Percentiles rank a stretch among this genome's conserved stretches.
phyloP scores from a whole-genome alignment of 2,329 filamentous ascomycete species.

The Fusarium sp. region DNA sequence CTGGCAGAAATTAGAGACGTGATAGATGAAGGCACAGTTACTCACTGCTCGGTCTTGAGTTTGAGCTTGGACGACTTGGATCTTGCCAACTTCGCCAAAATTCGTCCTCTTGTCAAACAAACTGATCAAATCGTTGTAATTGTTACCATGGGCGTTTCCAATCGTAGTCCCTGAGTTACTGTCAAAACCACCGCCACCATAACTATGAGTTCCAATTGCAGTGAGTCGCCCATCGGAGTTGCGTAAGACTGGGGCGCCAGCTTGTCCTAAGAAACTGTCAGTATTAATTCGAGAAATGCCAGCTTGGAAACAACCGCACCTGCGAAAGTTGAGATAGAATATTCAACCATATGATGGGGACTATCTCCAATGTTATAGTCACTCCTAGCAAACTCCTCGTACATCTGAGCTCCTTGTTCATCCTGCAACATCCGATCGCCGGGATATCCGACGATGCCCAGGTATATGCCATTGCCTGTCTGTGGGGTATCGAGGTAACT shows the following conservation, averaged over 20 bases:
- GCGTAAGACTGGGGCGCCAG: slow-evolving; percentile 43
- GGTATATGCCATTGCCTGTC: background rate
- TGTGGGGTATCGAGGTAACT: slow-evolving; percentile 30
- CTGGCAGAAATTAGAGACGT: background rate
- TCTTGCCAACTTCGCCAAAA: background rate
- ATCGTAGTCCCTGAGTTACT: slow-evolving; percentile 45
- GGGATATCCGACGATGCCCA: slow-evolving; percentile 51
- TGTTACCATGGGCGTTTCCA: slow-evolving; percentile 30
- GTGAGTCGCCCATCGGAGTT: background rate
- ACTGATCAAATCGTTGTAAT: slow-evolving; percentile 32
- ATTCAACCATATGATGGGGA: slow-evolving; percentile 45
- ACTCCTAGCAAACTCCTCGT: slow-evolving; percentile 42
- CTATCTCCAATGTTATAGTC: slow-evolving; percentile 38
- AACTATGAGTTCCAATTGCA: slow-evolving; percentile 46
- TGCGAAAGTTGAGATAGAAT: slow-evolving; percentile 43
- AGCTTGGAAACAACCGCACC: slow-evolving; percentile 30
- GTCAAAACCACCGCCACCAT: slow-evolving; percentile 34
- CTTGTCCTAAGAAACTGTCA: slow-evolving; percentile 36
- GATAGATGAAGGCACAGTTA: background rate
- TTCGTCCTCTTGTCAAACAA: slow-evolving; percentile 5
- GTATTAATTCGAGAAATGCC: accelerated
- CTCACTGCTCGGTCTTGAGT: background rate
- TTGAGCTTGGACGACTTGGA: background rate
- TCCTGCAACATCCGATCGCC: slow-evolving; percentile 37
- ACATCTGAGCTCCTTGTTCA: slow-evolving; percentile 49